These are phyloP conservation scores for Lodderomyces elongisporus DNA, from an alignment of 1,139 yeast species.

Conservation along the genomic window DNA sequence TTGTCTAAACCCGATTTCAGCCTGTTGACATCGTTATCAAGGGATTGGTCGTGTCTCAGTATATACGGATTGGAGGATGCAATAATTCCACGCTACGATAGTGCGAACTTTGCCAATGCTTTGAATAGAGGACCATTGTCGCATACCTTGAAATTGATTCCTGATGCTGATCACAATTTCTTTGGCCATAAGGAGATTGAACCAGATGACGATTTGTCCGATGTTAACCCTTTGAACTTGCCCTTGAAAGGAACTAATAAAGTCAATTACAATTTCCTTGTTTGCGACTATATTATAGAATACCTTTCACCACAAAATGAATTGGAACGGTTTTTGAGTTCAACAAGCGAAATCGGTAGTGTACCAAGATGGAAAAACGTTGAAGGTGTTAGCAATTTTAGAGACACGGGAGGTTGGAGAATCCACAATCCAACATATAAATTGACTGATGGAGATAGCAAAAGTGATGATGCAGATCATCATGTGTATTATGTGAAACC, in stretches of 20 bases:
- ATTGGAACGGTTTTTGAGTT: slow-evolving; percentile 45
- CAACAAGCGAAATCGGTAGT: slow-evolving; percentile 32
- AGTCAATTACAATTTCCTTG: slow-evolving; percentile 56
- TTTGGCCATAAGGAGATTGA: slow-evolving; percentile 44
- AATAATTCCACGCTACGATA: slow-evolving; percentile 62
- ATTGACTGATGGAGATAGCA: slow-evolving; percentile 1
- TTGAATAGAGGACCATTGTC: slow-evolving; percentile 47
- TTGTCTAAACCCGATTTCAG: slow-evolving; percentile 50
- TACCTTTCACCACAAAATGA: slow-evolving; percentile 51
- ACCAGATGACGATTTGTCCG: slow-evolving; percentile 24
- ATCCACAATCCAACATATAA: slow-evolving; percentile 29
- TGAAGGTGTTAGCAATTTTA: slow-evolving; percentile 67
- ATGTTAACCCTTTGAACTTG: slow-evolving; percentile 30
- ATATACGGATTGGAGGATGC: slow-evolving; percentile 68
- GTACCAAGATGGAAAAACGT: slow-evolving; percentile 54
- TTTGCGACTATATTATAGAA: slow-evolving; percentile 46
- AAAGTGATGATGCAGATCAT: slow-evolving; percentile 2
- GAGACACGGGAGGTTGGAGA: slow-evolving; percentile 80
- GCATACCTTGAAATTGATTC: slow-evolving; percentile 55
- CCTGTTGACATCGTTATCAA: slow-evolving; percentile 37
- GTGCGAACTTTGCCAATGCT: slow-evolving; percentile 51
- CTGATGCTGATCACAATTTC: slow-evolving; percentile 77
- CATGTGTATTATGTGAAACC: slow-evolving; percentile 45
- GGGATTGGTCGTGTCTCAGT: slow-evolving; percentile 53
- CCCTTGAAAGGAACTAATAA: slow-evolving; percentile 39